Conservation (phyloP, 352 stramenopile genomes). For the Globisporangium spinosum region DNA sequence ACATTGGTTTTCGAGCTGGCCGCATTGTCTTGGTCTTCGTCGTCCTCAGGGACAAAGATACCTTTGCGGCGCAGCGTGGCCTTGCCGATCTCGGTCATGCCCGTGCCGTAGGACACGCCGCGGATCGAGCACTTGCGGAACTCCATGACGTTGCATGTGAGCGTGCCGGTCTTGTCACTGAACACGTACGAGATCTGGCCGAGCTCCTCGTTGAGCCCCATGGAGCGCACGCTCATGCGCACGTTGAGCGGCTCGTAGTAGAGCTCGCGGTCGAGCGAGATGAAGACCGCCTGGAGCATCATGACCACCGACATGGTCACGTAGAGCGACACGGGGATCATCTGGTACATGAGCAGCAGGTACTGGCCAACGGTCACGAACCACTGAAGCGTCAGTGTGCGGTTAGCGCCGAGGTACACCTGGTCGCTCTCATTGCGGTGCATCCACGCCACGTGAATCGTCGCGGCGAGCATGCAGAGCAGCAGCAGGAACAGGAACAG, state of each 20-base stretch:
- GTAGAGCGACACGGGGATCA: constrained; percentile 97
- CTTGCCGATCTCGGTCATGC: constrained; percentile 79
- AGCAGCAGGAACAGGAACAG: constrained; percentile 64
- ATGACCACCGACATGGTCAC: constrained; percentile 96
- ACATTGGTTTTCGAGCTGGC: not conserved
- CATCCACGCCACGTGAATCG: constrained; percentile 59
- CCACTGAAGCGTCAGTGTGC: constrained; percentile 46
- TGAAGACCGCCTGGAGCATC: constrained; percentile 93
- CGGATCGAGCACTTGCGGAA: constrained; percentile 95
- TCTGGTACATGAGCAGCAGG: constrained; percentile 95
- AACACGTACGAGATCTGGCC: constrained; percentile 92
- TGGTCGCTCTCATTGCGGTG: constrained; percentile 40
- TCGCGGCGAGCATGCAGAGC: constrained; percentile 54
- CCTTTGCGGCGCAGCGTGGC: constrained; percentile 63
- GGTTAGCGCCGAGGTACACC: constrained; percentile 51
- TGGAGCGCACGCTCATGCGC: constrained; percentile 74
- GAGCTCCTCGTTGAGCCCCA: constrained; percentile 89
- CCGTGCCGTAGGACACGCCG: constrained; percentile 88
- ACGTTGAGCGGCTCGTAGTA: constrained; percentile 91
- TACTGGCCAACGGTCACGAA: constrained; percentile 89
- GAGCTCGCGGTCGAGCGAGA: constrained; percentile 90
- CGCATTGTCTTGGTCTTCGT: not conserved
- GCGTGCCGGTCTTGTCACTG: constrained; percentile 92
- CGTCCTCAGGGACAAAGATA: constrained; percentile 44
- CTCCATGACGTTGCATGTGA: constrained; percentile 94